Evolutionary conservation across 257 asterid genomes (phyloP).

Genomic region (Solanum sparsipilum): DNA sequence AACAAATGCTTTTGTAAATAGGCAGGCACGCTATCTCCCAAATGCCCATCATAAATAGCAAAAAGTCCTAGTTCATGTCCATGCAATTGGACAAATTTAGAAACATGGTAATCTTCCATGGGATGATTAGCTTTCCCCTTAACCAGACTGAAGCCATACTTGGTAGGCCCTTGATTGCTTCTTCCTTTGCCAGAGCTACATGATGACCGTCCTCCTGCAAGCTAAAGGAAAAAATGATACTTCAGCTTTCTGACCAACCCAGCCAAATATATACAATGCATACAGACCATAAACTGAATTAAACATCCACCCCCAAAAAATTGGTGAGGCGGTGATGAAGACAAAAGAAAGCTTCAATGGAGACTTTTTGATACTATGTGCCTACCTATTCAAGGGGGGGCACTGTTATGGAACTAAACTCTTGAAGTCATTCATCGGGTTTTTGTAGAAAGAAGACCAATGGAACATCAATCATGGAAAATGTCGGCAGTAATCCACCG

Average conservation of each 20-base stretch:
- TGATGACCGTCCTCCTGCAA: conserved; percentile 48
- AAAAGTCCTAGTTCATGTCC: conserved; percentile 74
- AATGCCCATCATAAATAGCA: conserved; percentile 84
- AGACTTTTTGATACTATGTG: background rate
- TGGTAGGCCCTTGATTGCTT: conserved; percentile 41
- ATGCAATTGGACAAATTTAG: conserved; percentile 53
- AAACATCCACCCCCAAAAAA: no score
- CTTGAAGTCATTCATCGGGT: background rate
- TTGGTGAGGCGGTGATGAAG: background rate
- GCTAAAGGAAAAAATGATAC: conserved; percentile 23
- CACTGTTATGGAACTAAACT: background rate
- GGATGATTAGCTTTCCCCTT: conserved; percentile 95
- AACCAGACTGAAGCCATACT: conserved; percentile 68
- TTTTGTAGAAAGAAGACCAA: background rate
- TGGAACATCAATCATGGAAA: background rate
- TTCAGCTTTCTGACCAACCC: background rate
- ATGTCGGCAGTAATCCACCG: background rate
- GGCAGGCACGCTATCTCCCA: conserved; percentile 86
- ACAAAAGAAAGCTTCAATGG: background rate
- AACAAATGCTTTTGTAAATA: conserved; percentile 80
- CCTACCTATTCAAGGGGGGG: background rate
- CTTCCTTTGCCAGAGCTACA: conserved; percentile 72
- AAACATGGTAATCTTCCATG: conserved; percentile 95
- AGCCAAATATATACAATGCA: background rate
- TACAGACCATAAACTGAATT: background rate